Base-by-base conservation (phyloP, 2,329 filamentous ascomycete species). In the Botryotinia globosa region DNA sequence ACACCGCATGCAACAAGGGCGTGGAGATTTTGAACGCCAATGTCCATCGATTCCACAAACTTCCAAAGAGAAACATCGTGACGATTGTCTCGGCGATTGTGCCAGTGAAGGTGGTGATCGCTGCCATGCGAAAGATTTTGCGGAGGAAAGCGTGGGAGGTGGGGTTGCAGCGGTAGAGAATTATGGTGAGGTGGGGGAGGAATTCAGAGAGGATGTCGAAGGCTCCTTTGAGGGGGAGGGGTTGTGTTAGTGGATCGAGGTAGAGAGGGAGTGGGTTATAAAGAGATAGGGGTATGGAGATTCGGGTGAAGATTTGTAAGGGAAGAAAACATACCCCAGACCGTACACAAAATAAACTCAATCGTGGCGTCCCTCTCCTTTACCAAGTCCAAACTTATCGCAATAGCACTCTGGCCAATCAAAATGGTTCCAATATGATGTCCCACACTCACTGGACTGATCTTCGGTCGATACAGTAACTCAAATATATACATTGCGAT, bases 401-500 rank as follows among this genome's bases (percentile, higher is more conserved):
- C 83, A 66, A 84, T 82, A 0, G 83, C 82, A 6, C 80, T 77
- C 73, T 85, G 82, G 0, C 82, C 83, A 42, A 85, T 77, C 65
- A 80, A 77, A 61, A 80, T 79, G 8, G 78, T 78, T 3, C 78
- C 78, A 51, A 79, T 74, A 69, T 85, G 84, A 70, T 85, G 84
- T 18, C 81, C 74, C 2, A 82, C 81, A 6, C 82, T 82, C 34
- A 85, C 81, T 0, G 80, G 81, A 2, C 82, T 84, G 7, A 85
- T 77, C 62, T 82, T 82, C 1, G 78, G 75, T 8, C 83, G 81
- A 71, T 83, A 85, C 61, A 85, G 78, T 9, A 85, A 78, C 75
- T 85, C 84, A 67, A 84, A 85, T 20, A 84, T 76, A 72, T 85
- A 85, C 82, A 85, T 85, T n/a, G 78, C 82, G 22, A 83, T 82